These are phyloP conservation scores for Oryza longistaminata DNA, from an alignment of 176 grass and related monocot species.

Conservation along the genomic window DNA sequence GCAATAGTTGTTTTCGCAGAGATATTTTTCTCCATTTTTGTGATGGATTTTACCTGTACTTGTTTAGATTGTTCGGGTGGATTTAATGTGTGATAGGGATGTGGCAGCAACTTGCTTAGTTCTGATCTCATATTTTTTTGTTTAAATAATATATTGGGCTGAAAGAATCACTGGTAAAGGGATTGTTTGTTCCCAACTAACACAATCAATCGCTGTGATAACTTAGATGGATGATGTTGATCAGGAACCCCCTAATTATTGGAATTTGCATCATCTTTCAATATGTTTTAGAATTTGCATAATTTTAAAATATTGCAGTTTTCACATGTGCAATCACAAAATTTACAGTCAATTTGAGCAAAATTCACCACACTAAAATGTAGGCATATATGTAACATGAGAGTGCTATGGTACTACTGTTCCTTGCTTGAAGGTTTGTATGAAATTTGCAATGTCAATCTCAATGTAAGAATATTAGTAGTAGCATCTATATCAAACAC, in stretches of 20 bases:
- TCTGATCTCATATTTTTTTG: background rate
- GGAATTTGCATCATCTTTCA: too few species aligned
- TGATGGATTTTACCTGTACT: background rate
- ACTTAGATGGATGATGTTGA: background rate
- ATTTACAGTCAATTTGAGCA: background rate
- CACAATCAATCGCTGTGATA: background rate
- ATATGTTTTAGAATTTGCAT: too few species aligned
- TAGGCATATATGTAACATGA: background rate
- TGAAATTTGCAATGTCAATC: background rate
- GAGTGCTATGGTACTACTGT: too few species aligned
- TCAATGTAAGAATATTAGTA: background rate
- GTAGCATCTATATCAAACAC: background rate
- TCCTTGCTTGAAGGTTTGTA: background rate
- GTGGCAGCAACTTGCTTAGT: background rate
- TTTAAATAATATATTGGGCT: background rate
- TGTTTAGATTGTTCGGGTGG: background rate
- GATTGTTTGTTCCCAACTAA: background rate
- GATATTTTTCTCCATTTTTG: background rate
- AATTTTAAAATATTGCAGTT: background rate
- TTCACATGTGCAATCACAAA: background rate
- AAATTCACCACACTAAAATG: background rate
- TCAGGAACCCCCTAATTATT: background rate
- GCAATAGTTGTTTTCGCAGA: background rate
- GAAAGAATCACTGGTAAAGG: background rate
- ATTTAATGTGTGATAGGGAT: slow-evolving; percentile 36